phyloP scores from a whole-genome alignment of 2,329 filamentous ascomycete genomes.

The Cercospora sp. region DNA sequence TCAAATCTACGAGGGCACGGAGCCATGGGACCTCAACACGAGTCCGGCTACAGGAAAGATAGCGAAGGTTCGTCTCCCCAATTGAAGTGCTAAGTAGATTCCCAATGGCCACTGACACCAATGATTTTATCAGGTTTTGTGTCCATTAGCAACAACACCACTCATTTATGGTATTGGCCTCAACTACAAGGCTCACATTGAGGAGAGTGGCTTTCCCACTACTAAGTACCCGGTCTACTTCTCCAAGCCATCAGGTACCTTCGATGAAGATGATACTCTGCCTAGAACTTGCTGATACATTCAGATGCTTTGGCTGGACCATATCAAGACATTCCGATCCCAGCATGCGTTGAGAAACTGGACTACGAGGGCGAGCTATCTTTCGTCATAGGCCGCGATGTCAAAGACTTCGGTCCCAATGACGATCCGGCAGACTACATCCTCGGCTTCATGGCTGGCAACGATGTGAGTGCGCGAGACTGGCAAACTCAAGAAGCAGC shows the following conservation, averaged over 20 bases:
- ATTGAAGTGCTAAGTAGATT: background rate
- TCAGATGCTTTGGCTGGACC: background rate
- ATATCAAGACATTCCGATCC: background rate
- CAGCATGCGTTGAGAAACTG: conserved; percentile 49
- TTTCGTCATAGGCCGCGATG: conserved; percentile 67
- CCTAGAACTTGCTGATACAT: background rate
- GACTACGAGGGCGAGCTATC: conserved; percentile 83
- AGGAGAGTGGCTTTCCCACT: conserved; percentile 6
- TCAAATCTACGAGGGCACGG: background rate
- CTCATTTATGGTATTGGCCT: conserved; percentile 50
- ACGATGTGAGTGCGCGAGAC: conserved; percentile 75
- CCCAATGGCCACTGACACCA: background rate
- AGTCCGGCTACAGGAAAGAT: background rate
- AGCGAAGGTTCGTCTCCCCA: background rate
- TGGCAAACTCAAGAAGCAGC: conserved; percentile 45
- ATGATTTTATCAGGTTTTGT: background rate
- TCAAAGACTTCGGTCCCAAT: conserved; percentile 61
- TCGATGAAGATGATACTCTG: background rate
- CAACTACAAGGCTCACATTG: conserved; percentile 59
- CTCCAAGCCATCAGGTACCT: background rate
- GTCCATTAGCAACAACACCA: background rate
- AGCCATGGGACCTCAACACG: background rate
- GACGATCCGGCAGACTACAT: conserved; percentile 66
- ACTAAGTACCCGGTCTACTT: background rate
- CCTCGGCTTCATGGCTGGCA: conserved; percentile 71